Evolutionary conservation across 129 eudicot species (phyloP).

Genomic region (Ambrosia trifida): DNA sequence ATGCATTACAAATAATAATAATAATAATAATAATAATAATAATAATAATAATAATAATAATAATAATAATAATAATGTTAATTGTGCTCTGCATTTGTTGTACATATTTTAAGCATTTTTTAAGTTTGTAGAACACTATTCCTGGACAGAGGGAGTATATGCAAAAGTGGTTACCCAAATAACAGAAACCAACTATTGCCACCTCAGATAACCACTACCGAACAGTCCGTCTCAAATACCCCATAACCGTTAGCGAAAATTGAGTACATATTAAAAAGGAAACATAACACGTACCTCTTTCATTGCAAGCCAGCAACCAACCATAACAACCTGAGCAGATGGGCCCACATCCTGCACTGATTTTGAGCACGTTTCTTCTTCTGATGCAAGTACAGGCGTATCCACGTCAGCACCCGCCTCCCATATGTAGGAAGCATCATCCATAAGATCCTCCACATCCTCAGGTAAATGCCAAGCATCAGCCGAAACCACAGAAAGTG

Average conservation of each 20-base stretch:
- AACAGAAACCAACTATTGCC: neutral
- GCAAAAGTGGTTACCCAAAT: conserved; percentile 3
- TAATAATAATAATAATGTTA: neutral
- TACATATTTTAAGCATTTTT: neutral
- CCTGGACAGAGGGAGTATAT: neutral
- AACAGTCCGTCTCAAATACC: neutral
- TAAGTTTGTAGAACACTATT: neutral
- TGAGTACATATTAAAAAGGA: conserved; percentile 13
- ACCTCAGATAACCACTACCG: neutral
- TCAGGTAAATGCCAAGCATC: conserved; percentile 93
- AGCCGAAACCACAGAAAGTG: conserved; percentile 97
- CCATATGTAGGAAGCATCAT: conserved; percentile 57
- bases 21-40: too few relatives aligned
- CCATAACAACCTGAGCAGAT: conserved; percentile 94
- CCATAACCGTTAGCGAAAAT: neutral
- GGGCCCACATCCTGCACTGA: conserved; percentile 55
- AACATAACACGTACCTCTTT: conserved; percentile 70
- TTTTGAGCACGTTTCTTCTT: conserved; percentile 41
- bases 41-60: too few relatives aligned
- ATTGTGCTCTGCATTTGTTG: neutral
- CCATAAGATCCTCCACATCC: conserved; percentile 73
- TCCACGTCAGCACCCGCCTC: conserved; percentile 47
- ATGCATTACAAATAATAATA: neutral
- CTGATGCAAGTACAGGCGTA: conserved; percentile 27
- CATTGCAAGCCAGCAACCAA: conserved; percentile 99